A percentile compares a stretch with the other conserved stretches of the same genome.
phyloP scores from a whole-genome alignment of 768 basidiomycete species.

The Fibroporia radiculosa region DNA sequence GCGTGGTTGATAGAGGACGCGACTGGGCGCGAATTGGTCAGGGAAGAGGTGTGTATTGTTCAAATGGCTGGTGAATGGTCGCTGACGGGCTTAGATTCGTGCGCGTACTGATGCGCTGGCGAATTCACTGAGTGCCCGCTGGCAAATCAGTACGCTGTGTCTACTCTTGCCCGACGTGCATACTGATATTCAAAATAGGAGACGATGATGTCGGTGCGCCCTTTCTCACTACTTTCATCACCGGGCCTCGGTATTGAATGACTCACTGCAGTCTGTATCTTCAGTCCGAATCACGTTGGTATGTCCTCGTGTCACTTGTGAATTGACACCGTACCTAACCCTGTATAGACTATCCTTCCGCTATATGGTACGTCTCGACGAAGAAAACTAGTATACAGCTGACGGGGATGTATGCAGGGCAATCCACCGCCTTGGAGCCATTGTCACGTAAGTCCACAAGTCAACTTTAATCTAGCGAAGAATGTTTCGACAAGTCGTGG shows the following conservation, averaged over 20 bases:
- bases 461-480: not conserved
- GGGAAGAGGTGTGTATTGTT: slow-evolving; percentile 30
- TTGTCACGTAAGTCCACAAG: slow-evolving; percentile 41
- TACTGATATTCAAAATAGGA: too few relatives aligned
- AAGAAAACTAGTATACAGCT: not conserved
- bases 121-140: slow-evolving; percentile 35
- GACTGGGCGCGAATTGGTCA: slow-evolving; percentile 32
- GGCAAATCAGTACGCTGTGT: slow-evolving; percentile 35
- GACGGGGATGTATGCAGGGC: slow-evolving; percentile 26
- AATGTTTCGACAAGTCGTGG: not conserved
- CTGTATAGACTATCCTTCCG: slow-evolving; percentile 16
- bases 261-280: slow-evolving; percentile 43
- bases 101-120: slow-evolving; percentile 41
- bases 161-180: too few relatives aligned
- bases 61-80: not conserved
- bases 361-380: slow-evolving; percentile 14
- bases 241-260: not conserved
- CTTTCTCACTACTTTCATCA: not conserved
- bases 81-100: slow-evolving; percentile 29
- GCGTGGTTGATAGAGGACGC: slow-evolving; percentile 48
- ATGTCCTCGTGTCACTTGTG: not conserved
- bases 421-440: slow-evolving; percentile 46
- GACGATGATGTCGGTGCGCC: slow-evolving; percentile 45
- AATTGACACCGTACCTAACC: not conserved
- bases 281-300: slow-evolving; percentile 42